phyloP scores from a whole-genome alignment of 768 basidiomycete species.

The Kwoniella dendrophila region DNA sequence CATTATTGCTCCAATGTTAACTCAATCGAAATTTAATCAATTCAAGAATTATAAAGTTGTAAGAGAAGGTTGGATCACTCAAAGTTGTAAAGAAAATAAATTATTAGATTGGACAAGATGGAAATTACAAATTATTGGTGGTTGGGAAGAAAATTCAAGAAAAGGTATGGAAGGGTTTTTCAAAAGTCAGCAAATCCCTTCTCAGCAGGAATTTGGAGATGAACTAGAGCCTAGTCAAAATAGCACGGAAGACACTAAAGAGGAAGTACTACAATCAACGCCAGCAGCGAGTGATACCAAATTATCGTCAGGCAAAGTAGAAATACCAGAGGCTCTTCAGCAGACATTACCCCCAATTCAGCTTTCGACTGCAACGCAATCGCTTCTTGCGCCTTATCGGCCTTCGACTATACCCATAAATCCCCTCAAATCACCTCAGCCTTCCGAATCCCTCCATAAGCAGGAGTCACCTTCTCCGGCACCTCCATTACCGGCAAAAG shows the following conservation, averaged over 20 bases:
- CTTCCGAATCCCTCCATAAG: background rate
- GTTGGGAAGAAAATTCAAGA: slow-evolving; percentile 44
- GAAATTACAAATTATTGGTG: slow-evolving; percentile 54
- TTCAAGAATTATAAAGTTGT: slow-evolving; percentile 90
- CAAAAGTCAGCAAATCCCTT: slow-evolving; percentile 8
- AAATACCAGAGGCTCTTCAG: background rate
- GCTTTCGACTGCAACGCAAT: slow-evolving; percentile 1
- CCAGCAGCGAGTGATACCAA: too few species aligned
- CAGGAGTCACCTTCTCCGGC: slow-evolving; percentile 1
- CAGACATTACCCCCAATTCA: background rate
- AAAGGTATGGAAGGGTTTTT: slow-evolving; percentile 50
- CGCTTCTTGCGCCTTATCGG: slow-evolving; percentile 11
- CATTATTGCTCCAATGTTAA: slow-evolving; percentile 86
- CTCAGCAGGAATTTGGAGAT: background rate
- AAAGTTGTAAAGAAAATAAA: slow-evolving; percentile 69
- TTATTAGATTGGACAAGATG: slow-evolving; percentile 82
- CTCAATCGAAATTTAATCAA: slow-evolving; percentile 83
- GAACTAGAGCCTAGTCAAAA: background rate
- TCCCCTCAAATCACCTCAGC: slow-evolving; percentile 13
- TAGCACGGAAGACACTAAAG: background rate
- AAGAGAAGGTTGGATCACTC: slow-evolving; percentile 80
- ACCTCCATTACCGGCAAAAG: slow-evolving; percentile 23
- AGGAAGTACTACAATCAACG: background rate
- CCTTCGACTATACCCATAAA: slow-evolving; percentile 26
- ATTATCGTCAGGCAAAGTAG: background rate